Base-by-base conservation (phyloP, 139 green algal species). In the Tetradesmus lagerheimii region DNA sequence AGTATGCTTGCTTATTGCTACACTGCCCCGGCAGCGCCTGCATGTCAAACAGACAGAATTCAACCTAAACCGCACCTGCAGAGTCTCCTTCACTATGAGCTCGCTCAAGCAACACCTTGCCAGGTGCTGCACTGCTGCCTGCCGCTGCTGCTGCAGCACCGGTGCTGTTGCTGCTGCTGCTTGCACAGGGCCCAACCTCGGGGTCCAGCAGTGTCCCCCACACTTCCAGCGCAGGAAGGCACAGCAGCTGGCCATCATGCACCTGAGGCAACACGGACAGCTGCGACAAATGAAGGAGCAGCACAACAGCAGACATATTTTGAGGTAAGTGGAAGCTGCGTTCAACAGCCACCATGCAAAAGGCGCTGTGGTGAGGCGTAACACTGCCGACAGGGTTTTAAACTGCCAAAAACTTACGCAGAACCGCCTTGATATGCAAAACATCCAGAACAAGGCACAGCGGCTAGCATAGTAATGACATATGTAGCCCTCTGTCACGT, bases 211-310 rank as follows among this genome's bases (percentile, higher is more conserved):
- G 38, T 4, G 35, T 29, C 4, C 47, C 23, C 82, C 82, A 87
- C 53, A 87, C 34, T 27, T 87, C 57, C 25, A 87, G 53, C 1
- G 82, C 82, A 16, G 82, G 82, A 35, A 87, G 57, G 38, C 82
- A 87, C 82, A 79, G 23, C 20, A 87, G 43, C 35, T 74, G 31
- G 14, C 31, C 53, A 25, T 71, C 53, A 87, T 47, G 66, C 57
- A 87, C 31, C 57, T 87, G 82, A 23, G 82, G 82, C 35, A 87
- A 57, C 9, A 87, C 71, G 31, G 82, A 87, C 53, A 87, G 47
- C 82, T 87, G 82, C 71, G 41, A 4, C 31, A 9, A 11, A 31
- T 1, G 23, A 71, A 5, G 9, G 20, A 71, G 25, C 23, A 31
- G 57, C 57, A 66, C 53, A 66, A 12, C 53, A 62, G 12, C 47